Base-by-base conservation (phyloP, 2,329 filamentous ascomycete genomes). In the Rasamsonia emersonii region DNA sequence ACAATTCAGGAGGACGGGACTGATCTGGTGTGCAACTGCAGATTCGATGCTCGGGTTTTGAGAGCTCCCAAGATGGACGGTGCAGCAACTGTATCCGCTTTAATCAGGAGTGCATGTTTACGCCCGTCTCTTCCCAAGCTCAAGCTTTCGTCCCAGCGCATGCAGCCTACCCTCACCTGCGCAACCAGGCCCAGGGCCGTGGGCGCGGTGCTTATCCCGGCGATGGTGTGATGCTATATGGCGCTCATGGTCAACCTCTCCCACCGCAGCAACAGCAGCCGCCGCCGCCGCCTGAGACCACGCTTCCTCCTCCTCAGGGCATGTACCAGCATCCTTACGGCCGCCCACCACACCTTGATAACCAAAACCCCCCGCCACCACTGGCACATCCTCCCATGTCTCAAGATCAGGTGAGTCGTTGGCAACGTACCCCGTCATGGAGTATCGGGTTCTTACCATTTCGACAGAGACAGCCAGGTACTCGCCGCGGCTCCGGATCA, bases 1-100 rank as follows among this genome's bases (percentile, higher is more conserved):
- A 13, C 19, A 24, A 10, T 26, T 20, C 8, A 10, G 14, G 11
- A 16, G 16, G 13, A 17, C n/a, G 21, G 24, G 44, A 13, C 10
- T 26, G 14, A 27, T 30, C 39, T 38, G 9, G 14, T n/a, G 18
- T 16, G n/a, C 8, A 5, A 3, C 15, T 9, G 36, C 56, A 84
- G 79, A 83, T 84, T 54, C 77, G 80, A 38, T 85, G 79, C 64
- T 83, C 79, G 3, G 80, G 79, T 17, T 85, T 83, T 52, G 79
- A 83, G 48, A 73, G 71, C 35, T 81, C 77, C 23, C 73, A 78
- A 23, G 77, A 83, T 55, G 80, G 80, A 38, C 74, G 78, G 38
- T 85, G 79, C 64, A 74, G 70, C 49, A 84, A 84, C 54, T 85
- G 79, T 52, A 68, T 77, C 42, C 69, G 79, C 28, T 85, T 84